phyloP scores from a whole-genome alignment of 2,329 filamentous ascomycete genomes.

The Aspergillus uvarum region DNA sequence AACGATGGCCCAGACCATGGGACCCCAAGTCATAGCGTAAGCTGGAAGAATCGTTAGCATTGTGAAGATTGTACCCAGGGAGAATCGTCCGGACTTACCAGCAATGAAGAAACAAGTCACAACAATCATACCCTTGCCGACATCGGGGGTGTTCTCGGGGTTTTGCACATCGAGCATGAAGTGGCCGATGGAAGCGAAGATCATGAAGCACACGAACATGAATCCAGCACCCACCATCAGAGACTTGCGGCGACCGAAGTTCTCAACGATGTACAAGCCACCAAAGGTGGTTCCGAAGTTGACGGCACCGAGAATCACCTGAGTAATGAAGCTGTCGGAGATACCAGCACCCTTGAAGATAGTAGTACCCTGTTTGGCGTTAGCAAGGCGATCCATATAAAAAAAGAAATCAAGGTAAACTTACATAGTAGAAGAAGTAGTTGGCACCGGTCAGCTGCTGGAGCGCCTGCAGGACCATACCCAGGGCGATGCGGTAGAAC shows the following conservation, averaged over 20 bases:
- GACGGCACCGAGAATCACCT: constrained; percentile 65
- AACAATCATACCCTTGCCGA: constrained; percentile 68
- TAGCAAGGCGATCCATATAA: constrained; percentile 6
- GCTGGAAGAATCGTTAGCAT: constrained; percentile 30
- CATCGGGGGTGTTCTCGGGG: constrained; percentile 46
- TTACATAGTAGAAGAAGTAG: constrained; percentile 57
- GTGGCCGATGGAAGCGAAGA: constrained; percentile 61
- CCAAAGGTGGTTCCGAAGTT: constrained; percentile 67
- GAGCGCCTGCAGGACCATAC: constrained; percentile 44
- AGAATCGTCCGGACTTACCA: neutral
- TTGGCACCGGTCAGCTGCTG: constrained; percentile 50
- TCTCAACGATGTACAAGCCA: constrained; percentile 68
- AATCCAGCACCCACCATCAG: constrained; percentile 65
- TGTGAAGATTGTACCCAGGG: neutral
- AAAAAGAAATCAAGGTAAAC: neutral
- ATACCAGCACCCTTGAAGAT: constrained; percentile 65
- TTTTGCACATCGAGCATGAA: constrained; percentile 39
- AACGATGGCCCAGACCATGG: constrained; percentile 52
- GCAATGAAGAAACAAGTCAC: constrained; percentile 71
- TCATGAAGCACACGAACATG: constrained; percentile 65
- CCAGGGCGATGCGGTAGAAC: constrained; percentile 45
- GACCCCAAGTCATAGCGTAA: constrained; percentile 69
- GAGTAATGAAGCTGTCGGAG: constrained; percentile 61
- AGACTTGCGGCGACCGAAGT: constrained; percentile 66
- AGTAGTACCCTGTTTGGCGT: constrained; percentile 37